These are phyloP conservation scores for Albophoma yamanashiensis DNA, from an alignment of 2,329 filamentous ascomycete genomes.

Conservation along the genomic window DNA sequence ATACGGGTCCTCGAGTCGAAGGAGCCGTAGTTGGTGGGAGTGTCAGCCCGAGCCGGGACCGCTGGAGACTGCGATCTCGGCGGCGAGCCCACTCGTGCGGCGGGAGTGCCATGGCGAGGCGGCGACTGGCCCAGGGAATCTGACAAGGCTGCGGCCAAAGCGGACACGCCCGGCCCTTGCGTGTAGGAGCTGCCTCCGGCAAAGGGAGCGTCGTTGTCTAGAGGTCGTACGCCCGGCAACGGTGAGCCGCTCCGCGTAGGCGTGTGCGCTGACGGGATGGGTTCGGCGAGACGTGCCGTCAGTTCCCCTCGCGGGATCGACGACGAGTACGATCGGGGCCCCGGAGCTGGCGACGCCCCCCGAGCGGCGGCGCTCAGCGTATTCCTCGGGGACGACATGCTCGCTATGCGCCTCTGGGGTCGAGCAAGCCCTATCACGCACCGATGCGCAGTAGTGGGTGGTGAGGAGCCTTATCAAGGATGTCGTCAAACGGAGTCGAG, in stretches of 20 bases:
- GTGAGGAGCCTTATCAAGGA: neutral
- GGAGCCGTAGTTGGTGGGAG: slow-evolving; percentile 72
- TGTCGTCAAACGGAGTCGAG: neutral
- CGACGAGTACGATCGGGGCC: slow-evolving; percentile 34
- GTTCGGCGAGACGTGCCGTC: slow-evolving; percentile 51
- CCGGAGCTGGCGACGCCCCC: slow-evolving; percentile 37
- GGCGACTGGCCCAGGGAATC: slow-evolving; percentile 61
- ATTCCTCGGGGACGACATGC: slow-evolving; percentile 28
- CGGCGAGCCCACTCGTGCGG: slow-evolving; percentile 49
- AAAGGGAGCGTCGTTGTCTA: slow-evolving; percentile 48
- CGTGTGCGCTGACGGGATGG: slow-evolving; percentile 32
- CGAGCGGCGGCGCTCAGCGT: slow-evolving; percentile 24
- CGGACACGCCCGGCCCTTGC: slow-evolving; percentile 74
- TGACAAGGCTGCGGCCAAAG: slow-evolving; percentile 77
- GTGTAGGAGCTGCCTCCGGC: slow-evolving; percentile 52
- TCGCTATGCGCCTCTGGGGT: slow-evolving; percentile 5
- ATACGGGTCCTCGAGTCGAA: slow-evolving; percentile 59
- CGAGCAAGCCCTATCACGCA: neutral
- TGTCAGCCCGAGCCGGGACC: slow-evolving; percentile 27
- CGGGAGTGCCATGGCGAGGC: slow-evolving; percentile 57
- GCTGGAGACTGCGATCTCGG: slow-evolving; percentile 26
- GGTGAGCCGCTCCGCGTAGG: slow-evolving; percentile 25
- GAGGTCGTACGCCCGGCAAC: slow-evolving; percentile 11
- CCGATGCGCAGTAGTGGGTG: neutral
- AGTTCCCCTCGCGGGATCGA: slow-evolving; percentile 47